Percentiles rank a stretch among this genome's conserved stretches.
Conservation (phyloP, 2,329 filamentous ascomycete species). For the Didymella arachidicola region DNA sequence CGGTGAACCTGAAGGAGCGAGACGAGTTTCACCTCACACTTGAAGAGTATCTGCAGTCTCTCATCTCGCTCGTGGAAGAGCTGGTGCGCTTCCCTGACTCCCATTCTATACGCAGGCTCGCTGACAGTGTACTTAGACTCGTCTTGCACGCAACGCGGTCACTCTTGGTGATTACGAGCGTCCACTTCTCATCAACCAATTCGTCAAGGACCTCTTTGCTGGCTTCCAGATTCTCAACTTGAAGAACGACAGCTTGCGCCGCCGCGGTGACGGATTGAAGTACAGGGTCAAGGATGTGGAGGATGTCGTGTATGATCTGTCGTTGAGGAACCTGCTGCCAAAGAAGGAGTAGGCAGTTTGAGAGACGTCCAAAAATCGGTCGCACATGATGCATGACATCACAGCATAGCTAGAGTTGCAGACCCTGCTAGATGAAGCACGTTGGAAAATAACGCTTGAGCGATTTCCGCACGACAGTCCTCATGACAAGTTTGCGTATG, state of each 20-base stretch:
- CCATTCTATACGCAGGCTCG: not conserved
- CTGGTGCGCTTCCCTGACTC: slow-evolving; percentile 59
- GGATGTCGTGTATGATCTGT: slow-evolving; percentile 96
- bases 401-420: not conserved
- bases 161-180: slow-evolving; percentile 87
- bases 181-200: slow-evolving; percentile 85
- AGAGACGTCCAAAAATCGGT: not conserved
- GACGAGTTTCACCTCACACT: slow-evolving; percentile 96
- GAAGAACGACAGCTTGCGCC: slow-evolving; percentile 91
- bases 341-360: slow-evolving; percentile 34
- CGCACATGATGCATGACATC: not conserved
- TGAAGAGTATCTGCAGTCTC: slow-evolving; percentile 91
- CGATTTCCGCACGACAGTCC: not conserved
- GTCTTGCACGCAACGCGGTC: slow-evolving; percentile 92
- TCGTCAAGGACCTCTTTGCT: slow-evolving; percentile 93
- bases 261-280: slow-evolving; percentile 91
- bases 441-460: not conserved
- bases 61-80: slow-evolving; percentile 89
- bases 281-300: slow-evolving; percentile 98
- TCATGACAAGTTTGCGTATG: not conserved
- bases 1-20: slow-evolving; percentile 86
- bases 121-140: slow-evolving; percentile 59
- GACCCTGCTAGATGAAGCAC: not conserved
- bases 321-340: slow-evolving; percentile 77
- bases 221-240: slow-evolving; percentile 97